These are phyloP conservation scores for Auricularia cornea DNA, from an alignment of 768 basidiomycete species.

Conservation along the genomic window DNA sequence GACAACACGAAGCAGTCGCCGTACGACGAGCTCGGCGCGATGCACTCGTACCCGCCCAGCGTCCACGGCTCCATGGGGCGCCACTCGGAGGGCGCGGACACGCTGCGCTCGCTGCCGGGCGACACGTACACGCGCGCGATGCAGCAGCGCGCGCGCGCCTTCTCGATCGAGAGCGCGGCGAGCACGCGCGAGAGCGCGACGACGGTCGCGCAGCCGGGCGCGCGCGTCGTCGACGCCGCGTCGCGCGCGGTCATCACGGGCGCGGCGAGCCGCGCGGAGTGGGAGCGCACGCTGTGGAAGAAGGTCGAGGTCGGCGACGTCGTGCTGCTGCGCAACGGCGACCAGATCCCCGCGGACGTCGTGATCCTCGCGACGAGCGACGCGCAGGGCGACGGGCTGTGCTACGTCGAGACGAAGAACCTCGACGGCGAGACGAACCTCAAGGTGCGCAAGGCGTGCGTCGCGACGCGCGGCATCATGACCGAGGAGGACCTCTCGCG, in stretches of 20 bases:
- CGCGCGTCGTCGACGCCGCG: not conserved
- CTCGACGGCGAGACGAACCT: slow-evolving; percentile 96
- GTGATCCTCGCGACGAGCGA: slow-evolving; percentile 89
- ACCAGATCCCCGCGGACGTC: slow-evolving; percentile 95
- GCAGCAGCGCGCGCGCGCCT: not conserved
- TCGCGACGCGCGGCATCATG: slow-evolving; percentile 62
- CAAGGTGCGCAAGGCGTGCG: slow-evolving; percentile 73
- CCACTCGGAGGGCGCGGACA: not conserved
- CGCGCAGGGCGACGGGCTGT: slow-evolving; percentile 62
- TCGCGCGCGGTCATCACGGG: not conserved
- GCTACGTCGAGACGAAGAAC: slow-evolving; percentile 97
- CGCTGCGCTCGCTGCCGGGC: not conserved
- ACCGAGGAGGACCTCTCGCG: slow-evolving; percentile 90
- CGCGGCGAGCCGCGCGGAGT: slow-evolving; percentile 22
- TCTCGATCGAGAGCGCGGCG: not conserved
- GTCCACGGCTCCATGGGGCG: not conserved
- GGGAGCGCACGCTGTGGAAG: slow-evolving; percentile 98
- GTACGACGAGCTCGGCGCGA: not conserved
- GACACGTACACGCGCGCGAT: slow-evolving; percentile 1
- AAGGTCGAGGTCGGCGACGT: slow-evolving; percentile 97
- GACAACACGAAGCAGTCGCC: not conserved
- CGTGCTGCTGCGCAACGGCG: slow-evolving; percentile 83
- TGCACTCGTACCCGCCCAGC: not conserved
- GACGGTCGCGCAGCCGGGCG: not conserved
- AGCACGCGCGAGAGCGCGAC: not conserved